Conservation (phyloP, 345 rosid species). For the Eucalyptus viminalis region DNA sequence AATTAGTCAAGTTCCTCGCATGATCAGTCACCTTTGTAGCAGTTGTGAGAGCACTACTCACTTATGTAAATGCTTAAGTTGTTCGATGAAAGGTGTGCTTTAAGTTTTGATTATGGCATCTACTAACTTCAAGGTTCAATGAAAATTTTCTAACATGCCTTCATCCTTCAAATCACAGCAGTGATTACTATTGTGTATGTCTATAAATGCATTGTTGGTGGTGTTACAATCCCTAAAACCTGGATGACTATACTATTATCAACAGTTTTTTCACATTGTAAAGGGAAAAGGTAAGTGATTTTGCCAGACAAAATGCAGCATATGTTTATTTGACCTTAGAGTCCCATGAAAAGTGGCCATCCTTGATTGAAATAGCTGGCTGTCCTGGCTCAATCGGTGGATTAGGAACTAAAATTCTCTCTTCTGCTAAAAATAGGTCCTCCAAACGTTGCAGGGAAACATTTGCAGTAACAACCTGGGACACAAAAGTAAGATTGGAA, state of each 20-base stretch:
- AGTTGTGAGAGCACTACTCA: background rate
- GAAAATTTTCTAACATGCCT: background rate
- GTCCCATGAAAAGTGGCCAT: conserved; percentile 91
- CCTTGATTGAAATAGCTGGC: conserved; percentile 73
- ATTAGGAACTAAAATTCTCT: conserved; percentile 62
- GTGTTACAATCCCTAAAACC: background rate
- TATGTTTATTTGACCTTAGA: conserved; percentile 33
- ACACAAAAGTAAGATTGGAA: background rate
- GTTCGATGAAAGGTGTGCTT: background rate
- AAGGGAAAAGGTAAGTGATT: background rate
- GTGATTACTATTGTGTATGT: background rate
- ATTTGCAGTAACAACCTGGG: conserved; percentile 83
- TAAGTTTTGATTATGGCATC: background rate
- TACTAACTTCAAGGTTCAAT: background rate
- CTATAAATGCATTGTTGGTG: background rate
- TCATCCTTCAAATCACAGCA: background rate
- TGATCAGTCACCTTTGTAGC: background rate
- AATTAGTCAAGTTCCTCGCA: background rate
- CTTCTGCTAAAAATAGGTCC: conserved; percentile 76
- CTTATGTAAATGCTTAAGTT: background rate
- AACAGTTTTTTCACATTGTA: background rate
- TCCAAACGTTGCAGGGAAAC: conserved; percentile 86
- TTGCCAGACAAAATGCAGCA: background rate
- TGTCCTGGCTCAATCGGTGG: conserved; percentile 66
- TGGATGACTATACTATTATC: background rate